A percentile compares a stretch with the other conserved stretches of the same genome.
Conservation (phyloP, 2,329 filamentous ascomycete species). For the Ophiosphaerella korrae region DNA sequence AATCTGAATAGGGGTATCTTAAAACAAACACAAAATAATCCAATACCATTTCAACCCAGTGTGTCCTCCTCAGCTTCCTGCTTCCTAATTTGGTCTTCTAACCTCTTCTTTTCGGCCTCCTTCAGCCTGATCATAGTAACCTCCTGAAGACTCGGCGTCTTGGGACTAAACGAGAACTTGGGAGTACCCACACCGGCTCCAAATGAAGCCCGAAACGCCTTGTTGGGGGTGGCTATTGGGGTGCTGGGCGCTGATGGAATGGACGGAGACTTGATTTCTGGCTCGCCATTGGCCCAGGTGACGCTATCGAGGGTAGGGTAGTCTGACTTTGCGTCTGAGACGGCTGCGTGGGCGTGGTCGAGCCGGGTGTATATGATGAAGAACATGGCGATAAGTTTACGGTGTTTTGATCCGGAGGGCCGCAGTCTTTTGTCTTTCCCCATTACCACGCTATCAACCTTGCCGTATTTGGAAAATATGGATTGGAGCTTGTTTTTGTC, state of each 20-base stretch:
- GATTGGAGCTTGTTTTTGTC: conserved; percentile 54
- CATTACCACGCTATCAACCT: conserved; percentile 60
- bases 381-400: conserved; percentile 58
- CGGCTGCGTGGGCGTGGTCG: conserved; percentile 62
- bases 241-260: conserved; percentile 29
- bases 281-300: conserved; percentile 60
- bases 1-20: background rate
- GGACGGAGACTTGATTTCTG: conserved; percentile 49
- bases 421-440: conserved; percentile 62
- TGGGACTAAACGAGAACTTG: conserved; percentile 51
- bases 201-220: conserved; percentile 36
- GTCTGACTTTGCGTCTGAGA: conserved; percentile 56
- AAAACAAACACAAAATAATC: background rate
- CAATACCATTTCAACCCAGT: background rate
- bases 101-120: conserved; percentile 49
- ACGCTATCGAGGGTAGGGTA: conserved; percentile 60
- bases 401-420: conserved; percentile 56
- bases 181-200: conserved; percentile 35
- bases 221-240: conserved; percentile 34
- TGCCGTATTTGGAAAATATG: conserved; percentile 61
- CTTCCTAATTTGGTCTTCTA: conserved; percentile 52
- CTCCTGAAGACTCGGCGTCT: conserved; percentile 46
- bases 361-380: conserved; percentile 63
- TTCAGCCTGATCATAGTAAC: conserved; percentile 53
- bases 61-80: conserved; percentile 44